Evolutionary conservation across 164 flowering plant genomes (phyloP).

Genomic region (Pachysandra terminalis): DNA sequence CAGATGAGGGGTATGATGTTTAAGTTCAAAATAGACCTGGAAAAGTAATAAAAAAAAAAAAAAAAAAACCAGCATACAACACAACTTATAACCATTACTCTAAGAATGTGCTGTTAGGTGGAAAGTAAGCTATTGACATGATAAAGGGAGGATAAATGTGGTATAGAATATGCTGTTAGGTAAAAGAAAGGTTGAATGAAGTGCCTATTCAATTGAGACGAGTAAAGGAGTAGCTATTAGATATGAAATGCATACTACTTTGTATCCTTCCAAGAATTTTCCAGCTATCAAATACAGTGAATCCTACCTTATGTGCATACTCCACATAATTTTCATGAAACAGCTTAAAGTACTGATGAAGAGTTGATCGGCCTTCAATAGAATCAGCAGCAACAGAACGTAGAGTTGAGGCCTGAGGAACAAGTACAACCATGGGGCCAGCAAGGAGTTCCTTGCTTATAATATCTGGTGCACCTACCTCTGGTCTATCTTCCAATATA

Average conservation of each 20-base stretch:
- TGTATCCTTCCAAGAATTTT: too few relatives aligned
- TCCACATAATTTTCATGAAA: slow-evolving; percentile 95
- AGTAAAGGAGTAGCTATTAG: background rate
- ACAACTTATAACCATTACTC: background rate
- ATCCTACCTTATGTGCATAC: slow-evolving; percentile 82
- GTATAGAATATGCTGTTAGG: background rate
- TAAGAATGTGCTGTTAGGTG: background rate
- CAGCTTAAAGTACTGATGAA: slow-evolving; percentile 84
- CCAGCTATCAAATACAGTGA: background rate
- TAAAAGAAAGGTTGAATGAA: background rate
- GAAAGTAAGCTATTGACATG: background rate
- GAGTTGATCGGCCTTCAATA: slow-evolving; percentile 84
- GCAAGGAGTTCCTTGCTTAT: slow-evolving; percentile 84
- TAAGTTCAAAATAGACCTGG: slow-evolving; percentile 85
- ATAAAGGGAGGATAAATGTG: background rate
- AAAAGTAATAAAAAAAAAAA: slow-evolving; percentile 1
- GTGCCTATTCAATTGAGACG: background rate
- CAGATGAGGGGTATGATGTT: slow-evolving; percentile 68
- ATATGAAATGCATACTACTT: too few relatives aligned
- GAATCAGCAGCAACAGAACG: slow-evolving; percentile 82
- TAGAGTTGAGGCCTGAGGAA: slow-evolving; percentile 58
- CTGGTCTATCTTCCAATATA: slow-evolving; percentile 27
- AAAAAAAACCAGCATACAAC: background rate
- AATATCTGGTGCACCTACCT: slow-evolving; percentile 43
- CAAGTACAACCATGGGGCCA: slow-evolving; percentile 66